Evolutionary conservation across 73 alveolate genomes (phyloP).

Genomic region (Blepharisma japonicum): DNA sequence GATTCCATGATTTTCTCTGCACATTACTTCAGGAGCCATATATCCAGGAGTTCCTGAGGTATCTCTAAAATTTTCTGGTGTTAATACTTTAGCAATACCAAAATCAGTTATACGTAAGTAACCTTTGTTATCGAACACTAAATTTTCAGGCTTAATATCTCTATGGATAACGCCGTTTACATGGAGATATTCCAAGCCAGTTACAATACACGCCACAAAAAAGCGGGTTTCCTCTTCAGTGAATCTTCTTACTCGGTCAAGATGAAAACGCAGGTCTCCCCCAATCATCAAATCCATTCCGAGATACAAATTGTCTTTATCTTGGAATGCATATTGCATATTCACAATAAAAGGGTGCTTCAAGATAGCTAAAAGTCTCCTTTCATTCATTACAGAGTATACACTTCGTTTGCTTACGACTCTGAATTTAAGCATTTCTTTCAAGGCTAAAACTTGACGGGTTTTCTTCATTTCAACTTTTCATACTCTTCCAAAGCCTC

Average conservation of each 20-base stretch:
- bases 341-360: slow-evolving; percentile 76
- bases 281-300: slow-evolving; percentile 91
- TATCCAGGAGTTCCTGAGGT: slow-evolving; percentile 52
- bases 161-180: slow-evolving; percentile 80
- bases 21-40: slow-evolving; percentile 57
- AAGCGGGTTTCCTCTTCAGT: slow-evolving; percentile 57
- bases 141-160: slow-evolving; percentile 94
- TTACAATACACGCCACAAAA: slow-evolving; percentile 61
- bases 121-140: slow-evolving; percentile 77
- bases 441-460: slow-evolving; percentile 49
- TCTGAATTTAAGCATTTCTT: slow-evolving; percentile 33
- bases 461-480: slow-evolving; percentile 25
- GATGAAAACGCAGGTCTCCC: slow-evolving; percentile 73
- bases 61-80: slow-evolving; percentile 76
- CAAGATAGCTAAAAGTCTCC: slow-evolving; percentile 64
- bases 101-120: slow-evolving; percentile 81
- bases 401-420: slow-evolving; percentile 77
- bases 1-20: slow-evolving; percentile 69
- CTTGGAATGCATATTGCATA: slow-evolving; percentile 91
- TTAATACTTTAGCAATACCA: slow-evolving; percentile 83
- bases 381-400: slow-evolving; percentile 74
- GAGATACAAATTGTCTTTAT: slow-evolving; percentile 75
- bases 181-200: slow-evolving; percentile 80
- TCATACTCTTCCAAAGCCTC: slow-evolving; percentile 55
- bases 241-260: slow-evolving; percentile 41